Base-by-base conservation (phyloP, 768 basidiomycete species). In the Boletus tomentosulus region DNA sequence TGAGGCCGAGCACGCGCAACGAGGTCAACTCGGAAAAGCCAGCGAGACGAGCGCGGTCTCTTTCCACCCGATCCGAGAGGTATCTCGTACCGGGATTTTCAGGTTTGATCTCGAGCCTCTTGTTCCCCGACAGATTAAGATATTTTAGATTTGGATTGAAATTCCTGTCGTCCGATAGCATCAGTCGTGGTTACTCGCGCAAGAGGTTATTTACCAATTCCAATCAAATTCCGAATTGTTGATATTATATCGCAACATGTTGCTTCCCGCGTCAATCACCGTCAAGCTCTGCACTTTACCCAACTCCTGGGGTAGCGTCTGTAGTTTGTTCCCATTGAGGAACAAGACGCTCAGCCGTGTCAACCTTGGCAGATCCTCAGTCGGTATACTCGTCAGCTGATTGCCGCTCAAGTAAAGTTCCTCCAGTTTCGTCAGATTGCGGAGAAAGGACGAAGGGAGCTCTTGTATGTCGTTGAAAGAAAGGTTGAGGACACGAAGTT, bases 151-250 rank as follows among this genome's bases (percentile, higher is more conserved):
- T 88, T 59, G 85, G 83, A 68, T 98, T 99, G 78, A 93, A 97
- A 67, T 98, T 98, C 95, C 96, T 97, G 58, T 7, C 11, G 55
- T 6, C 52, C 34, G 22, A 50, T 4, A 11, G 19, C 1, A 6
- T 60, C 39, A 55, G 54, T 47, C 22, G 13, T 41, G n/a, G 11
- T 30, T 44, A 22, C 22, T 52, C 37, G 19, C 6, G 25, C 1
- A 27, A 22, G 28, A n/a, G 19, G 33, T 24, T 19, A 24, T 83
- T 46, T 59, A 96, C 96, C 97, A 98, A 68, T 99, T 98, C 95
- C 95, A 98, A 72, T 99, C 97, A 69, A 94, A 98, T 68, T 96
- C 92, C 87, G 87, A 94, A 64, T 99, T 99, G 61, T 92, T 89
- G 61, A 97, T 93, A 67, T 98, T 99, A 72, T 98, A 98, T 79